Base-by-base conservation (phyloP, 306 rosid species). In the Rosa persica region DNA sequence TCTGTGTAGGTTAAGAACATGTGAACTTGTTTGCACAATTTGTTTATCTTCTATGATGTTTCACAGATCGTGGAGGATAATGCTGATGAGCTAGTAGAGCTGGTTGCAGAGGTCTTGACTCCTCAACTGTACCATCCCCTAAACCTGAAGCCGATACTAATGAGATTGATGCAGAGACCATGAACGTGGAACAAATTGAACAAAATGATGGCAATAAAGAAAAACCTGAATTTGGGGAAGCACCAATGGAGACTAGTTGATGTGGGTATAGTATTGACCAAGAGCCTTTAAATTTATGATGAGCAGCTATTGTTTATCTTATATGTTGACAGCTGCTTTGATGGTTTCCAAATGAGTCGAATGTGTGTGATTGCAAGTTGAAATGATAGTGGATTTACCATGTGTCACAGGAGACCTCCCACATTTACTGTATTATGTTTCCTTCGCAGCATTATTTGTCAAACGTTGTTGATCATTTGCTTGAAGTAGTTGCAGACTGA, bases 101-200 rank as follows among this genome's bases (percentile, higher is more conserved):
- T 87, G 86, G 92, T 92, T 66, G 75, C 23, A 67, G 82, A 82
- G 20, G 86, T 82, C 70, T 86, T 90, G 72, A 90, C 90, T 0
- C 81, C 79, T 22, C 79, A 20, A 57, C 8, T 12, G 49, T 73
- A 42, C 62, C 6, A 65, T 15, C 70, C 72, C 48, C 16, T 40
- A 10, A 67, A 67, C 48, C 72, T 17, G 49, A 67, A 67, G 40
- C 52, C 62, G 55, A 27, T 9, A 58, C 71, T 5, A 81, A 76
- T 20, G 89, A 81, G 70, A 72, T 7, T 19, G 67, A 34, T 44
- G 42, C 83, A 80, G 76, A 79, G 73, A 83, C 78, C 20, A 73
- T 62, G 9, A 65, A 75, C 38, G 39, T 20, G 22, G 57, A 74
- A 49, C 15, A 61, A 19, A 75, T 12, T 34, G 87, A 81, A 44